Evolutionary conservation across 2,329 filamentous ascomycete species (phyloP).

Genomic region (Aspergillus sp.): DNA sequence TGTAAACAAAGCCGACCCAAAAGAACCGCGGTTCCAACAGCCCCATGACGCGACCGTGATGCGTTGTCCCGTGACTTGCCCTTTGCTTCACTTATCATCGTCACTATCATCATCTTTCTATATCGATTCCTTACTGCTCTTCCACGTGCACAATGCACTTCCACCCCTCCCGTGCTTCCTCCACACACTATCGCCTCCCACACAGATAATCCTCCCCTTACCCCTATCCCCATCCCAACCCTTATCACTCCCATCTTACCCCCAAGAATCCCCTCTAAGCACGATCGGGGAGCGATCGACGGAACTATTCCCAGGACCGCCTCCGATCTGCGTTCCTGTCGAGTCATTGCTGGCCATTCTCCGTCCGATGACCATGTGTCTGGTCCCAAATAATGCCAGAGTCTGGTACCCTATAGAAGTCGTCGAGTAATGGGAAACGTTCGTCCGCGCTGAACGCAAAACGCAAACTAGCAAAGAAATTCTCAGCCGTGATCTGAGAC

Average conservation of each 20-base stretch:
- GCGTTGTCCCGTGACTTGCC: constrained; percentile 23
- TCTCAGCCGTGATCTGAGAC: too few relatives aligned
- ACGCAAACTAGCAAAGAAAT: too few relatives aligned
- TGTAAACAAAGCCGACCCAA: constrained; percentile 10
- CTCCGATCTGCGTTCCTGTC: constrained; percentile 3
- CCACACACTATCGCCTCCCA: neutral
- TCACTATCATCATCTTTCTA: too few relatives aligned
- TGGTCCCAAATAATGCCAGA: constrained; percentile 3
- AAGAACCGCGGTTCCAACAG: constrained; percentile 5
- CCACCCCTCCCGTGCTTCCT: neutral
- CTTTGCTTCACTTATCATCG: too few relatives aligned
- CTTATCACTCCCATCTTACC: neutral
- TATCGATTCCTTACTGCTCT: neutral
- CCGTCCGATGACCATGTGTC: constrained; percentile 7
- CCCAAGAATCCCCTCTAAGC: neutral
- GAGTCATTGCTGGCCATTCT: neutral
- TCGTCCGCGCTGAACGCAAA: too few relatives aligned
- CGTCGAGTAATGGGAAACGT: neutral
- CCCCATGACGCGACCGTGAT: constrained; percentile 19
- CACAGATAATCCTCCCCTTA: neutral
- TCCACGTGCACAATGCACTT: neutral
- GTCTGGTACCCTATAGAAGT: neutral
- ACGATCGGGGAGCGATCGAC: constrained; percentile 12
- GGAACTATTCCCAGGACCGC: constrained; percentile 12
- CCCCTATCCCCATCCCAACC: neutral